Conservation (phyloP, 2,329 filamentous ascomycete genomes). For the Huntiella abstrusa region DNA sequence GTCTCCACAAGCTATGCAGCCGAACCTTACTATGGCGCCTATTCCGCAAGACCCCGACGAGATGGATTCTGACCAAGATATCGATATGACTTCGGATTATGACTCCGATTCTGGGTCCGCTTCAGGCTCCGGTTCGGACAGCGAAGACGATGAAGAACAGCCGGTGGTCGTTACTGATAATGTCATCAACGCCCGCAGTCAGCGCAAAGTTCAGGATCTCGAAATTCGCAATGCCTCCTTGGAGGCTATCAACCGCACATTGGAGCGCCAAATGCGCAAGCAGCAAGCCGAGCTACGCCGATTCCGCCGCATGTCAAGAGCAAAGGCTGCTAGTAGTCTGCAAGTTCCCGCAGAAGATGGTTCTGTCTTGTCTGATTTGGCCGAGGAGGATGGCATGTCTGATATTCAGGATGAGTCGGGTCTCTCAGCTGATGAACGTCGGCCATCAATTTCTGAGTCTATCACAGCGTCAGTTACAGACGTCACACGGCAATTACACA, state of each 20-base stretch:
- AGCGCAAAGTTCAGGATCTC: conserved; percentile 86
- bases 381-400: conserved; percentile 22
- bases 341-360: conserved; percentile 25
- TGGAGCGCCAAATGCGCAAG: conserved; percentile 81
- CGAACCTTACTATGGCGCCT: conserved; percentile 32
- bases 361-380: conserved; percentile 29
- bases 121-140: neutral
- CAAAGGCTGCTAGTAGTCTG: conserved; percentile 28
- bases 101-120: conserved; percentile 6
- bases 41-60: conserved; percentile 38
- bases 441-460: neutral
- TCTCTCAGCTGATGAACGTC: conserved; percentile 2
- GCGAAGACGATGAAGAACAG: conserved; percentile 4
- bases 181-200: conserved; percentile 72
- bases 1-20: conserved; percentile 10
- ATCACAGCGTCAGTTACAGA: conserved; percentile 17
- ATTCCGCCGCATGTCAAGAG: conserved; percentile 68
- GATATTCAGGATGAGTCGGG: conserved; percentile 3
- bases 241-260: conserved; percentile 79
- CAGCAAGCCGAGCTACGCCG: conserved; percentile 76
- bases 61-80: conserved; percentile 16
- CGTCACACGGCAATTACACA: conserved; percentile 24
- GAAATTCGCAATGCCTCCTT: conserved; percentile 94
- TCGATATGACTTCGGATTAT: conserved; percentile 1
- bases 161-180: conserved; percentile 36